Evolutionary conservation across 2,329 filamentous ascomycete genomes (phyloP), one percentile per base, ranked within the genome.

Genomic region (Fusarium haematococcum): DNA sequence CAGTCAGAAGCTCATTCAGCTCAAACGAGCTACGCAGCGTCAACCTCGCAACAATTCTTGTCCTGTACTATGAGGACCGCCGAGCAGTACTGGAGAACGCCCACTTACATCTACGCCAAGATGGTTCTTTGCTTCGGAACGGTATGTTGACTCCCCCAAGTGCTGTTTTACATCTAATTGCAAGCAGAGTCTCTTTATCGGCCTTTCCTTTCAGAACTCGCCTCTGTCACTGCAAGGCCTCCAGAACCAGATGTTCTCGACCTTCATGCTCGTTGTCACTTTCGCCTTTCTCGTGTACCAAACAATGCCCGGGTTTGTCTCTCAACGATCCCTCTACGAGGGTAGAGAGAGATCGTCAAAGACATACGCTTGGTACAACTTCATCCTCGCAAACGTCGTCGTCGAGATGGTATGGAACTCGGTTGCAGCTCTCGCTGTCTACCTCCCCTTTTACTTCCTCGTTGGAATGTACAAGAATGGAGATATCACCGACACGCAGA

Each of bases 231-330:
- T 59, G 2, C 56, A 59, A 9, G 56, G 56, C 4, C 56, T 59
- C 3, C 35, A 59, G 4, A 59, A 59, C 10, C 35, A 59, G 35
- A 59, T 59, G 56, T 59, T 59, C 56, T 59, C 56, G 18, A 59
- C 56, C 23, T 59, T 59, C 1, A 59, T 59, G 56, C 56, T 59
- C 1, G 35, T 59, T 32, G 56, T 59, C 35, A 59, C 56, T 2
- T 59, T 59, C 8, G 56, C 56, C 16, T 59, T 59, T 2, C 56
- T 59, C 11, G 35, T 59, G 1, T 59, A 59, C 6, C 89, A 91
- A 70, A 88, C 90, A 10, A 92, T 93, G 91, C 91, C 91, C 1
- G 89, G 91, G 70, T 93, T 93, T 74, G 88, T 92, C 61, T 88
- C 88, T 2, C 91, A 93, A 77, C 88, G 91, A 48, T 85, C 89